Percentiles rank a stretch among this genome's conserved stretches.
phyloP scores from a whole-genome alignment of 2,329 filamentous ascomycete genomes.

The Colletotrichum melonis region DNA sequence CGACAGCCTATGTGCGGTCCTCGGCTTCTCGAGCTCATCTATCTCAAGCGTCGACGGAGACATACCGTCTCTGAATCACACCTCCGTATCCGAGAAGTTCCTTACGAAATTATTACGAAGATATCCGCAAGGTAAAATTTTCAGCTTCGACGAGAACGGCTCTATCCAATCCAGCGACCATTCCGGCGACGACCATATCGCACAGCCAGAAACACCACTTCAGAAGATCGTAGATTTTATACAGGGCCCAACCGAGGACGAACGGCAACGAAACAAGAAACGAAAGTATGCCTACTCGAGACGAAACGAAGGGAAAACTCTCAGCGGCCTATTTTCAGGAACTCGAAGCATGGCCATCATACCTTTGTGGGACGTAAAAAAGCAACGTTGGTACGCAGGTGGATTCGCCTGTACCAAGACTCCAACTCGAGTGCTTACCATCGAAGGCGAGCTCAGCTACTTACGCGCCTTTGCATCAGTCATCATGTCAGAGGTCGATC shows the following conservation, averaged over 20 bases:
- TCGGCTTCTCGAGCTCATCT: constrained; percentile 52
- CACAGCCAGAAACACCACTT: not conserved
- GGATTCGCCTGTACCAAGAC: constrained; percentile 61
- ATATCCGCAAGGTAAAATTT: constrained; percentile 59
- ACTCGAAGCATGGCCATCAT: constrained; percentile 59
- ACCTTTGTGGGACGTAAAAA: constrained; percentile 59
- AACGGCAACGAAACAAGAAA: not conserved
- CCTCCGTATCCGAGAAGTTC: constrained; percentile 50
- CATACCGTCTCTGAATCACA: constrained; percentile 20
- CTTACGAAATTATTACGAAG: constrained; percentile 53
- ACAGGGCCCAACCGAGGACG: too few species aligned
- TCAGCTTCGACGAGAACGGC: constrained; percentile 55
- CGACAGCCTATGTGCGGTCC: constrained; percentile 42
- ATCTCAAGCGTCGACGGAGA: constrained; percentile 47
- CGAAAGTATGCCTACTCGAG: constrained; percentile 14
- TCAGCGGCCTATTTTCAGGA: constrained; percentile 51
- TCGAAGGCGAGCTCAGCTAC: constrained; percentile 61
- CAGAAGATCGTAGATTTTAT: not conserved
- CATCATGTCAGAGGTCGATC: constrained; percentile 67
- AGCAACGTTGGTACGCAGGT: constrained; percentile 60
- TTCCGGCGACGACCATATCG: constrained; percentile 37
- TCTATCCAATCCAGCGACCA: constrained; percentile 46
- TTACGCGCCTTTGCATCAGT: constrained; percentile 63
- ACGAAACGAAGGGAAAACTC: constrained; percentile 42
- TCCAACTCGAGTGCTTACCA: constrained; percentile 55